These are phyloP conservation scores for Coccomyxa subellipsoidea DNA, from an alignment of 163 green algal genomes.

Conservation along the genomic window DNA sequence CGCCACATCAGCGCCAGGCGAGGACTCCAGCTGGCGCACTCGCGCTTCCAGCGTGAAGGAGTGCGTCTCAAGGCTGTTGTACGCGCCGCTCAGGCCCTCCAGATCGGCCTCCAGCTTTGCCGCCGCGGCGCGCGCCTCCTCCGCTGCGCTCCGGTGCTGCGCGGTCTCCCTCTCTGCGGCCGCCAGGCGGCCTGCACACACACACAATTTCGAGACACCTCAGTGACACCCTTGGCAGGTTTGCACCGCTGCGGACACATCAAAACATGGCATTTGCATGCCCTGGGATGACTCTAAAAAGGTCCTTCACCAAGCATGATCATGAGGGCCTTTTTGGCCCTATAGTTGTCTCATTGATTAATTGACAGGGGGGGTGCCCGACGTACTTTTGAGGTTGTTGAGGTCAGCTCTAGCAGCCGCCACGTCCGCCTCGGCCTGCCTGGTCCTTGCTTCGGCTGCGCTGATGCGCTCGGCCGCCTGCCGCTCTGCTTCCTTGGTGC, in stretches of 20 bases:
- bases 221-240: not conserved
- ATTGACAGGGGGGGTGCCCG: not conserved
- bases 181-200: not conserved
- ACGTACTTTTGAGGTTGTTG: constrained; percentile 12
- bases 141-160: not conserved
- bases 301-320: no score
- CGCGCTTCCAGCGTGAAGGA: constrained; percentile 54
- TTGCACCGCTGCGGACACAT: no score
- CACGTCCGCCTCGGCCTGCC: constrained; percentile 36
- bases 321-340: no score
- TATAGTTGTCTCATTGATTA: no score
- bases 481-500: not conserved
- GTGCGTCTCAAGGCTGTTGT: constrained; percentile 78
- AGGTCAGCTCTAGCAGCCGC: constrained; percentile 30
- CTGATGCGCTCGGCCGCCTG: not conserved
- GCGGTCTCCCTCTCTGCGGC: not conserved
- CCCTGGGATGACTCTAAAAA: no score
- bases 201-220: not conserved
- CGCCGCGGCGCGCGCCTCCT: constrained; percentile 16
- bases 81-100: constrained; percentile 60
- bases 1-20: not conserved
- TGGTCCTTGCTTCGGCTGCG: constrained; percentile 36
- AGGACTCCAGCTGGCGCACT: constrained; percentile 9
- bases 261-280: no score
- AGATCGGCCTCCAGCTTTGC: constrained; percentile 62